Evolutionary conservation across 2,329 filamentous ascomycete genomes (phyloP).

Genomic region (Byssoonygena ceratinophila): DNA sequence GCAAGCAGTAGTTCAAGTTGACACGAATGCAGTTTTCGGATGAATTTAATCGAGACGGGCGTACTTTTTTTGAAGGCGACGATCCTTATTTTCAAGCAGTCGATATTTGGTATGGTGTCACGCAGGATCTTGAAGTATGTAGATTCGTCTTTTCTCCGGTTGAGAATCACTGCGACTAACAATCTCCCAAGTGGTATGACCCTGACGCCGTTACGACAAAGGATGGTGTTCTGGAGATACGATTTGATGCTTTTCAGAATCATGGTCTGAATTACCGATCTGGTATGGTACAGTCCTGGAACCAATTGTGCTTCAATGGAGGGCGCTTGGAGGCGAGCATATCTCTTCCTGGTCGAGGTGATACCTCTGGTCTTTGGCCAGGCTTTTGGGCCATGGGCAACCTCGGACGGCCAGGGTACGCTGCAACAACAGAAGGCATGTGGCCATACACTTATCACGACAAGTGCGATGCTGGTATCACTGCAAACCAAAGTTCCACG

Average conservation of each 20-base stretch:
- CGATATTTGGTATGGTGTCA: conserved; percentile 63
- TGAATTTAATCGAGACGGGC: conserved; percentile 57
- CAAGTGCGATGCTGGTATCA: conserved; percentile 59
- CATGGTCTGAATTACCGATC: conserved; percentile 58
- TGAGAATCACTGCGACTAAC: not conserved
- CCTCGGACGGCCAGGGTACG: conserved; percentile 57
- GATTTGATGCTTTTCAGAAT: conserved; percentile 55
- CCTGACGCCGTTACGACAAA: conserved; percentile 55
- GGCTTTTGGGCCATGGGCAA: conserved; percentile 70
- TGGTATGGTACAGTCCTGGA: conserved; percentile 67
- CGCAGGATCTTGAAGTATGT: conserved; percentile 53
- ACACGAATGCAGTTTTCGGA: conserved; percentile 49
- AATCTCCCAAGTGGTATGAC: conserved; percentile 52
- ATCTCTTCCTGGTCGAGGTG: conserved; percentile 56
- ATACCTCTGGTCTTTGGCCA: conserved; percentile 61
- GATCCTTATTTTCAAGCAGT: conserved; percentile 59
- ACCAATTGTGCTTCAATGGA: conserved; percentile 62
- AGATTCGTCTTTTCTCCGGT: not conserved
- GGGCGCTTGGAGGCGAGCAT: conserved; percentile 60
- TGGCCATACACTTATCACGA: conserved; percentile 66
- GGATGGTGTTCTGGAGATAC: conserved; percentile 52
- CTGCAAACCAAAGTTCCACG: conserved; percentile 57
- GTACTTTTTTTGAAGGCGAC: conserved; percentile 61
- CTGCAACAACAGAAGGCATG: conserved; percentile 59
- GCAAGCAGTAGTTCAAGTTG: not conserved